These are phyloP conservation scores for Nakaseomyces uthaithaninus DNA, from an alignment of 1,139 yeast genomes.

Conservation along the genomic window DNA sequence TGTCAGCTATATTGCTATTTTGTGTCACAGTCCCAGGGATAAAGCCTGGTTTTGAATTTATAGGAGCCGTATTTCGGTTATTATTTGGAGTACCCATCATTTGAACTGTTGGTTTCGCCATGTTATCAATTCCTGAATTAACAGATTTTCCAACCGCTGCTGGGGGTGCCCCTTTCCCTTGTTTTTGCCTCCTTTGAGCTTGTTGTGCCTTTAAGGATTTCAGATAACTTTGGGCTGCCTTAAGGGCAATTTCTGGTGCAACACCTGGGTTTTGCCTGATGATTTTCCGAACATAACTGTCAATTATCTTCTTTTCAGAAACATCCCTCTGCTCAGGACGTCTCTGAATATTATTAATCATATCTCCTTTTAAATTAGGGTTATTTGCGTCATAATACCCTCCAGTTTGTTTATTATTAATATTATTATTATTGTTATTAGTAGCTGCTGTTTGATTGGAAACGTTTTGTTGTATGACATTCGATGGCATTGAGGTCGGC, in stretches of 20 bases:
- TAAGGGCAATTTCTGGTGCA: conserved; percentile 28
- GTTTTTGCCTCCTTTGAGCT: conserved; percentile 10
- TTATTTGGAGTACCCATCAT: neutral
- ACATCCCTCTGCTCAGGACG: conserved; percentile 5
- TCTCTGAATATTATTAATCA: conserved; percentile 2
- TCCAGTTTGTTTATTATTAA: neutral
- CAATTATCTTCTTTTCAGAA: conserved; percentile 29
- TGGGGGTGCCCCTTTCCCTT: neutral
- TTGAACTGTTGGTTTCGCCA: neutral
- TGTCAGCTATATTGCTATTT: neutral
- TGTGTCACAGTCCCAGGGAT: neutral
- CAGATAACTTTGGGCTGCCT: conserved; percentile 30
- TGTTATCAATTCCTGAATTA: neutral
- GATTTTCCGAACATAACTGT: conserved; percentile 28
- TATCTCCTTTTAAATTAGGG: neutral
- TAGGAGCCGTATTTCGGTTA: neutral
- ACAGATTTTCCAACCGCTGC: neutral
- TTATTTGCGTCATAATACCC: conserved; percentile 4
- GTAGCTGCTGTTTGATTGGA: conserved; percentile 4
- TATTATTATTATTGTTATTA: neutral
- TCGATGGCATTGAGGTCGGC: neutral
- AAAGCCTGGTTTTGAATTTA: neutral
- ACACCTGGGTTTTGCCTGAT: conserved; percentile 29
- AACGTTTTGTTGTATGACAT: conserved; percentile 7
- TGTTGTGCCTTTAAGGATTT: conserved; percentile 12